Percentiles rank a stretch among this genome's conserved stretches.
Evolutionary conservation across 208 protist genomes (phyloP).

Genomic region (Trypanosoma theileri): DNA sequence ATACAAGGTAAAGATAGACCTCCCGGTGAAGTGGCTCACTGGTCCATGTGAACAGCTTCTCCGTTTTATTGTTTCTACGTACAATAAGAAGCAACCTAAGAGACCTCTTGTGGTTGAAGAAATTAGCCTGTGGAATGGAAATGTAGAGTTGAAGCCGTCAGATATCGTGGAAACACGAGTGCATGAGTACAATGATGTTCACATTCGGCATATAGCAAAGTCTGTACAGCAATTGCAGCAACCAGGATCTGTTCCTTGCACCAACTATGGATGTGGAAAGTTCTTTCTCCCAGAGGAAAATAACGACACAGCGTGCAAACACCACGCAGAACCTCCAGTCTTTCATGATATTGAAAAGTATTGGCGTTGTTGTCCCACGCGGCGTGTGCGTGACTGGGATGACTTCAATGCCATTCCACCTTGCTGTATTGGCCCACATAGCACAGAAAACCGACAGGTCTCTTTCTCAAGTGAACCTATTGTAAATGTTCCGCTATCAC

Average conservation of each 20-base stretch:
- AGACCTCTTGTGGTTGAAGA: constrained; percentile 27
- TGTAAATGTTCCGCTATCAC: constrained; percentile 45
- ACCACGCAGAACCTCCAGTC: constrained; percentile 64
- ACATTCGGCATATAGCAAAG: constrained; percentile 46
- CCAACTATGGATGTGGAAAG: constrained; percentile 78
- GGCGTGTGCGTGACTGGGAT: constrained; percentile 84
- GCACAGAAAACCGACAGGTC: constrained; percentile 51
- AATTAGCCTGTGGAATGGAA: constrained; percentile 57
- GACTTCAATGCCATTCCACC: constrained; percentile 71
- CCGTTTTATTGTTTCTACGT: constrained; percentile 39
- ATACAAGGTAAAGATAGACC: constrained; percentile 58
- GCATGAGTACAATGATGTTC: constrained; percentile 80
- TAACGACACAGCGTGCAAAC: constrained; percentile 59
- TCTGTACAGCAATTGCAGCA: constrained; percentile 14
- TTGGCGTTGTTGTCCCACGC: constrained; percentile 71
- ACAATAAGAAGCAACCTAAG: constrained; percentile 37
- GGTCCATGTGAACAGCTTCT: constrained; percentile 39
- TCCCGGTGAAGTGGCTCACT: constrained; percentile 40
- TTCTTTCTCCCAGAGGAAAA: constrained; percentile 76
- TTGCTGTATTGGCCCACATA: constrained; percentile 55
- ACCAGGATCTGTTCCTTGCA: constrained; percentile 60
- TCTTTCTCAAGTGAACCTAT: constrained; percentile 47
- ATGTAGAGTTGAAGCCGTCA: constrained; percentile 42
- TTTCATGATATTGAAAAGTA: constrained; percentile 88
- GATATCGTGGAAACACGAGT: constrained; percentile 46